phyloP scores from a whole-genome alignment of 139 green algal genomes.

The Chlamydomonas eustigma region DNA sequence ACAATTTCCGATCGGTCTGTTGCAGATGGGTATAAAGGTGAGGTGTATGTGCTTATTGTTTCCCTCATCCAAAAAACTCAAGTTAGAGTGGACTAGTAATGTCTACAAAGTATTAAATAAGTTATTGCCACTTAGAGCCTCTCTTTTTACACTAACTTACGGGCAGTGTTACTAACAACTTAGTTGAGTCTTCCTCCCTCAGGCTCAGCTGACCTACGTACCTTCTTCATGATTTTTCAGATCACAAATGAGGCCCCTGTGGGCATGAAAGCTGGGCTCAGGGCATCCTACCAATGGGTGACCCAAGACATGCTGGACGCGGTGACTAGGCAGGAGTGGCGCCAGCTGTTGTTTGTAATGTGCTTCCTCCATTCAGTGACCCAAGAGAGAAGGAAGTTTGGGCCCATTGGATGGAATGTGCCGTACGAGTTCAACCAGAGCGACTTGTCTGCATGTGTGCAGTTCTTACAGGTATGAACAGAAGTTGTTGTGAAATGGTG shows the following conservation, averaged over 20 bases:
- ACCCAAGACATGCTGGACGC: conserved; percentile 87
- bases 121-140: background rate
- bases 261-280: conserved; percentile 87
- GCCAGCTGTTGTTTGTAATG: conserved; percentile 88
- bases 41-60: too few species aligned
- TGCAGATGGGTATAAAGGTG: conserved; percentile 89
- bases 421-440: conserved; percentile 95
- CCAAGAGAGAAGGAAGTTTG: conserved; percentile 92
- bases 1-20: conserved; percentile 89
- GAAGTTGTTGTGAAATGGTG: background rate
- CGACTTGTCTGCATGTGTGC: conserved; percentile 81
- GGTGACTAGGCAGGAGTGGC: conserved; percentile 77
- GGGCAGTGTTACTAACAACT: too few species aligned
- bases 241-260: conserved; percentile 86
- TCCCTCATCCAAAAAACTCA: too few species aligned
- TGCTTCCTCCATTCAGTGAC: conserved; percentile 82
- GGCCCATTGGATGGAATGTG: conserved; percentile 93
- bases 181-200: too few species aligned
- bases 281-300: conserved; percentile 81
- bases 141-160: too few species aligned
- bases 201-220: background rate
- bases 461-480: conserved; percentile 63
- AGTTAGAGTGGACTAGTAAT: too few species aligned
- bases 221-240: conserved; percentile 42
- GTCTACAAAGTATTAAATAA: too few species aligned